A percentile compares a stretch with the other conserved stretches of the same genome.
These are phyloP conservation scores for Dactylonectria macrodidyma DNA, from an alignment of 2,329 filamentous ascomycete genomes.

Conservation along the genomic window DNA sequence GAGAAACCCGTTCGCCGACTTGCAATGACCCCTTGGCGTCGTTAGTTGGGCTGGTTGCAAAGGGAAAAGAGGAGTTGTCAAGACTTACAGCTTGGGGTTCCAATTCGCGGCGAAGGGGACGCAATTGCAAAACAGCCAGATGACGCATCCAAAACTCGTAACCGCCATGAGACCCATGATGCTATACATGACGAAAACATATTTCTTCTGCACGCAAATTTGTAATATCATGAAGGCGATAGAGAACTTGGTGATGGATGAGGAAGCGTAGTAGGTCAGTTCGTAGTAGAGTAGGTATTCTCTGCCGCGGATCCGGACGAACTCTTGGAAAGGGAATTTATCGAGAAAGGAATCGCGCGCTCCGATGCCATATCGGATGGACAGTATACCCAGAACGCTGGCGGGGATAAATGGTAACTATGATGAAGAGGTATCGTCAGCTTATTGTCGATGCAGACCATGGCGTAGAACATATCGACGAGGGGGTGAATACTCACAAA, in stretches of 20 bases:
- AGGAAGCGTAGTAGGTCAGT: slow-evolving; percentile 31
- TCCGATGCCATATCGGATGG: slow-evolving; percentile 31
- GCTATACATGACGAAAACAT: slow-evolving; percentile 30
- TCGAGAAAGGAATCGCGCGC: slow-evolving; percentile 25
- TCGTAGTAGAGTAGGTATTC: slow-evolving; percentile 33
- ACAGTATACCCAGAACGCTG: slow-evolving; percentile 23
- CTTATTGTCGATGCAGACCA: too few relatives aligned
- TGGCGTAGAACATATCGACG: too few relatives aligned
- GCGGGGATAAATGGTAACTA: slow-evolving; percentile 33
- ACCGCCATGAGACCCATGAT: slow-evolving; percentile 27
- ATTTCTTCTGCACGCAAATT: slow-evolving; percentile 32
- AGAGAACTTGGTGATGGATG: slow-evolving; percentile 32
- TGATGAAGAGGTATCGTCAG: neutral
- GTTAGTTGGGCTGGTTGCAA: too few relatives aligned
- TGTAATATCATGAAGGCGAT: slow-evolving; percentile 36
- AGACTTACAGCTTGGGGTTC: slow-evolving; percentile 25
- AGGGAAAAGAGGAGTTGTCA: neutral
- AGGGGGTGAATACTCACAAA: slow-evolving; percentile 26
- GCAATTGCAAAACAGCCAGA: slow-evolving; percentile 35
- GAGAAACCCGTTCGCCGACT: slow-evolving; percentile 25
- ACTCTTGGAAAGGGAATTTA: slow-evolving; percentile 18
- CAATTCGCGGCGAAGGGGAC: slow-evolving; percentile 29
- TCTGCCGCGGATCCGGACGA: slow-evolving; percentile 28
- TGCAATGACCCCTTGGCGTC: slow-evolving; percentile 26
- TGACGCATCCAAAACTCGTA: slow-evolving; percentile 16